Percentiles rank a stretch among this genome's conserved stretches.
phyloP scores from a whole-genome alignment of 2,329 filamentous ascomycete species.

The Dactylellina haptotyla region DNA sequence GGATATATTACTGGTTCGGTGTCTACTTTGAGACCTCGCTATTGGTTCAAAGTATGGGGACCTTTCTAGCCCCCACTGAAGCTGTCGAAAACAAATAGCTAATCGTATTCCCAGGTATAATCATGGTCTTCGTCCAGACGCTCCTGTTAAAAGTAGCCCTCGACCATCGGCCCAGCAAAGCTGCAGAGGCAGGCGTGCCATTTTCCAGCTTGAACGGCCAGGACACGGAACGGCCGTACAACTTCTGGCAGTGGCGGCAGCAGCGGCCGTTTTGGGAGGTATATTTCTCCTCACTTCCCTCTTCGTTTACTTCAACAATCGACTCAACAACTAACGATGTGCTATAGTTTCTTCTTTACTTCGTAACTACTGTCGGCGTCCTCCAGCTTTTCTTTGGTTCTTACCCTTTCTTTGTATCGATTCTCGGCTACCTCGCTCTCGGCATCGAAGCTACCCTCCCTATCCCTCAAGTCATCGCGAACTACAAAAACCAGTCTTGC shows the following conservation, averaged over 20 bases:
- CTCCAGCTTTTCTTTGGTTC: slow-evolving; percentile 75
- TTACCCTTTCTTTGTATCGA: slow-evolving; percentile 70
- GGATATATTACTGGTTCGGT: slow-evolving; percentile 76
- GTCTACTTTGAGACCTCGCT: slow-evolving; percentile 73
- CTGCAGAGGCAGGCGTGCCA: slow-evolving; percentile 59
- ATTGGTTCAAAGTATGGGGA: slow-evolving; percentile 68
- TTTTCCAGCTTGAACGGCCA: slow-evolving; percentile 17
- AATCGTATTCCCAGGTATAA: slow-evolving; percentile 59
- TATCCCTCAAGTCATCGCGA: slow-evolving; percentile 79
- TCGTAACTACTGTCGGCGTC: slow-evolving; percentile 70
- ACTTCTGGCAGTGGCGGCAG: slow-evolving; percentile 56
- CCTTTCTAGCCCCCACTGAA: not conserved
- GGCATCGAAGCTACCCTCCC: slow-evolving; percentile 83
- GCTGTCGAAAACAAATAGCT: not conserved
- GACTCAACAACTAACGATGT: not conserved
- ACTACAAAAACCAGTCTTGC: slow-evolving; percentile 74
- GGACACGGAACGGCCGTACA: slow-evolving; percentile 47
- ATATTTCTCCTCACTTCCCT: not conserved
- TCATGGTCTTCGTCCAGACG: slow-evolving; percentile 73
- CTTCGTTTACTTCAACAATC: not conserved
- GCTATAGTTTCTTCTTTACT: slow-evolving; percentile 71
- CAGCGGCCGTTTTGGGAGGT: slow-evolving; percentile 70
- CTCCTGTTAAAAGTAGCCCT: slow-evolving; percentile 74
- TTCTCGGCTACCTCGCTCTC: slow-evolving; percentile 79
- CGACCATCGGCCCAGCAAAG: slow-evolving; percentile 72